A percentile compares a stretch with the other conserved stretches of the same genome.
These are phyloP conservation scores for Leishmania mexicana DNA, from an alignment of 208 protist species.

Conservation along the genomic window DNA sequence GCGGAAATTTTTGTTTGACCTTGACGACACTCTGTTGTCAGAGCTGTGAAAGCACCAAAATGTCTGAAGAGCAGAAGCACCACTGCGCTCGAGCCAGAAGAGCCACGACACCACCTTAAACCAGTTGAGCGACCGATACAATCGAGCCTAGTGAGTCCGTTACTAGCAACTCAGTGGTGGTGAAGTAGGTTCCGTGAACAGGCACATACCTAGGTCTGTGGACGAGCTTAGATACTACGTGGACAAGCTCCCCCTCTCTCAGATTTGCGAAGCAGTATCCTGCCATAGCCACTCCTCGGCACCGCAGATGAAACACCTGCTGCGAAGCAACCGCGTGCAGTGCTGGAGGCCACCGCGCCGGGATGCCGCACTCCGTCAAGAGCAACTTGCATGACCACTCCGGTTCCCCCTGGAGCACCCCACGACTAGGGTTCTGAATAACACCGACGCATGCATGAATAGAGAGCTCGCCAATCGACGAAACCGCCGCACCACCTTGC, in stretches of 20 bases:
- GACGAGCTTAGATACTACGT: constrained; percentile 82
- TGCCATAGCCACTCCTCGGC: constrained; percentile 55
- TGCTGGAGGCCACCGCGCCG: constrained; percentile 26
- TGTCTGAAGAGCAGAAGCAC: background rate
- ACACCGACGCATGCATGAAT: constrained; percentile 79
- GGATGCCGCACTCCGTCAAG: constrained; percentile 62
- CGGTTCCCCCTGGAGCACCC: constrained; percentile 57
- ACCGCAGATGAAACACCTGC: constrained; percentile 56
- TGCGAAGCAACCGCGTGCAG: constrained; percentile 12
- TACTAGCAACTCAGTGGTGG: constrained; percentile 77
- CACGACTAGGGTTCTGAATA: constrained; percentile 65
- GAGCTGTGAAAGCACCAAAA: background rate
- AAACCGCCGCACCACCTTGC: background rate
- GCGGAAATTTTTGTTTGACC: background rate
- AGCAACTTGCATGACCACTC: constrained; percentile 83
- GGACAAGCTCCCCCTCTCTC: constrained; percentile 67
- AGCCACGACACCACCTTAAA: background rate
- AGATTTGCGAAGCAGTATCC: constrained; percentile 60
- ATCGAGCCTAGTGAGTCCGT: constrained; percentile 80
- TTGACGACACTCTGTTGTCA: background rate
- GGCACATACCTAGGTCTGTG: constrained; percentile 75
- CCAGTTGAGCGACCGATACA: constrained; percentile 37
- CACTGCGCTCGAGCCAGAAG: background rate
- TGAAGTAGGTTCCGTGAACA: constrained; percentile 77
- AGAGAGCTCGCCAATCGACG: constrained; percentile 31